phyloP scores from a whole-genome alignment of 176 grass and related monocot species.

The Raddia guianensis region DNA sequence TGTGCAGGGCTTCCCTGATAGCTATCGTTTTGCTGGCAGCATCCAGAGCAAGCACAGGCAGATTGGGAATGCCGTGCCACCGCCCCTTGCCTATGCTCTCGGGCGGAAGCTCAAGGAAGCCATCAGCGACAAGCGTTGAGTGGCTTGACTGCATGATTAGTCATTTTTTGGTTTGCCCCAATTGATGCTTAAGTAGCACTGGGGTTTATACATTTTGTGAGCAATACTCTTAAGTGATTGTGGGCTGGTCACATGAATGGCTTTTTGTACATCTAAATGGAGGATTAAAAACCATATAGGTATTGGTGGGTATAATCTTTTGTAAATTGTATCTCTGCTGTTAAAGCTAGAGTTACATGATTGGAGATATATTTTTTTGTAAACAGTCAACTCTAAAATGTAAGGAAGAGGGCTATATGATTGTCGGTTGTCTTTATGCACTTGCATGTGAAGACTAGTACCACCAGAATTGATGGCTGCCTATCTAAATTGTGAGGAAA shows the following conservation, averaged over 20 bases:
- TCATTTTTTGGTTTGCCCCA: conserved; percentile 25
- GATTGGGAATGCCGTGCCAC: conserved; percentile 86
- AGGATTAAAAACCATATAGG: conserved; percentile 24
- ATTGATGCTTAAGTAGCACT: background rate
- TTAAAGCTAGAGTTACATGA: background rate
- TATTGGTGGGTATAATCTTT: conserved; percentile 8
- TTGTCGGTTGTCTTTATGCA: background rate
- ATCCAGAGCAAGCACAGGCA: conserved; percentile 78
- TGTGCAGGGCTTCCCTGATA: conserved; percentile 68
- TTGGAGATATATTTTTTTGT: background rate
- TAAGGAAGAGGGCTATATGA: background rate
- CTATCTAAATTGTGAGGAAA: background rate
- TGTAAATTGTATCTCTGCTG: no score
- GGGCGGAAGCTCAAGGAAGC: conserved; percentile 74
- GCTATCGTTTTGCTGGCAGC: conserved; percentile 67
- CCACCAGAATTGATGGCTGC: background rate
- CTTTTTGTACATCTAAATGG: conserved; percentile 5
- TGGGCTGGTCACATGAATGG: background rate
- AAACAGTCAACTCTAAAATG: background rate
- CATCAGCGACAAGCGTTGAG: conserved; percentile 40
- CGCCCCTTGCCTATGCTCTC: conserved; percentile 72
- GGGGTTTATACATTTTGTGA: conserved; percentile 18
- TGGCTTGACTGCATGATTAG: conserved; percentile 1
- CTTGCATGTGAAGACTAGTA: background rate
- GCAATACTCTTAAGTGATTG: conserved; percentile 26